Evolutionary conservation across 1,284 basidiomycete species (phyloP).

Genomic region (Polyporus tsugae): DNA sequence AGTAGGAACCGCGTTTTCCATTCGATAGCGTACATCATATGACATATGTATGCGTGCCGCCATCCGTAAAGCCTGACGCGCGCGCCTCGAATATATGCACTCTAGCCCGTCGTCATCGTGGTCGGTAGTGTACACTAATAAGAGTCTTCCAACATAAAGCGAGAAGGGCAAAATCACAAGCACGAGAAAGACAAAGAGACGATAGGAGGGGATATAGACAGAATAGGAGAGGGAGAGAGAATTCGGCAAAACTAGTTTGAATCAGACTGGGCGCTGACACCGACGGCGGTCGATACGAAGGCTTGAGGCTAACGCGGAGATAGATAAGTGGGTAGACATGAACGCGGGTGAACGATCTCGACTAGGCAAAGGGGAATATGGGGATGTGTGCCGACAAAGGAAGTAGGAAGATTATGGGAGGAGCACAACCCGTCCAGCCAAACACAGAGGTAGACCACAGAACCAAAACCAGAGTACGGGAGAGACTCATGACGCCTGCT

Average conservation of each 20-base stretch:
- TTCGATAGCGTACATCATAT: constrained; percentile 24
- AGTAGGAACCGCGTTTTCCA: constrained; percentile 9
- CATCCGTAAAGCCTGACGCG: constrained; percentile 7
- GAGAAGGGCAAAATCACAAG: constrained; percentile 29
- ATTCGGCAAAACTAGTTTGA: constrained; percentile 7
- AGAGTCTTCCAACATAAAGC: constrained; percentile 25
- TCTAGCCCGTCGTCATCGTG: constrained; percentile 38
- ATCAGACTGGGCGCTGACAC: constrained; percentile 9
- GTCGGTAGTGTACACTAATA: constrained; percentile 28
- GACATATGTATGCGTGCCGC: constrained; percentile 17
- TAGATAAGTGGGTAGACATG: constrained; percentile 18
- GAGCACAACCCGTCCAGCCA: constrained; percentile 24
- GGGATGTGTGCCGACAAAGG: constrained; percentile 13
- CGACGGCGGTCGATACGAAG: constrained; percentile 9
- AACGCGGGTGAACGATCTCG: not conserved
- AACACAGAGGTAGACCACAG: constrained; percentile 9
- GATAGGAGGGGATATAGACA: not conserved
- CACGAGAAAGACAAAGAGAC: constrained; percentile 14
- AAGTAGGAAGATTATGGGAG: constrained; percentile 18
- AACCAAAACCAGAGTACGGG: constrained; percentile 15
- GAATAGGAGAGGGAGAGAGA: constrained; percentile 2
- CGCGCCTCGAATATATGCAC: constrained; percentile 30
- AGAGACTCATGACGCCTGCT: constrained; percentile 43
- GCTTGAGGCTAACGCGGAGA: constrained; percentile 12
- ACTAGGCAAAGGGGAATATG: constrained; percentile 16